Evolutionary conservation across 2,329 filamentous ascomycete species (phyloP), one percentile per base, ranked within the genome.

Genomic region (Cladosporium sp.): DNA sequence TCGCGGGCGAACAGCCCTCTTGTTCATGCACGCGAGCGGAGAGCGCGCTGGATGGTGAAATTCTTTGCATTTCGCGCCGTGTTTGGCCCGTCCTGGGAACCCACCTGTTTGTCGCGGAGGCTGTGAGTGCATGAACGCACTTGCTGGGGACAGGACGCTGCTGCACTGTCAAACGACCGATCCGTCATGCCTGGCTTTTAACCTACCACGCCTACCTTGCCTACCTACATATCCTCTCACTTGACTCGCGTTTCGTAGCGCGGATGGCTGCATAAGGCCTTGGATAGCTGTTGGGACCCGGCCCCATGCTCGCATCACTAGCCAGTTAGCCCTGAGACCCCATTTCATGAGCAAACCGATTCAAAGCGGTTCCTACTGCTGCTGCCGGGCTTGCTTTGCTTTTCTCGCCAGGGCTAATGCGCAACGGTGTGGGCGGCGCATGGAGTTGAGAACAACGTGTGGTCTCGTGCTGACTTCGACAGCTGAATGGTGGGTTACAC

Each of bases 91-190:
- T n/a, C n/a, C n/a, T n/a, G n/a, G n/a, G n/a, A n/a, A 27, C 22
- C 22, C 22, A 27, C 22, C 22, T 27, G 22, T 4, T 27, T 27
- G 42, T 16, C 33, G 43, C 9, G 5, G 22, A 25, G 30, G 30
- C 42, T 45, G 42, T 19, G 42, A 18, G 42, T 38, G 43, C 43
- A 46, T 46, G 43, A 46, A 46, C 43, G 22, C 22, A 27, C 9
- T 27, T 9, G 22, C 22, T 27, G 9, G n/a, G n/a, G n/a, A n/a
- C n/a, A n/a, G n/a, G n/a, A n/a, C n/a, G n/a, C n/a, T n/a, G n/a
- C n/a, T n/a, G n/a, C n/a, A n/a, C n/a, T n/a, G n/a, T n/a, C n/a
- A n/a, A n/a, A n/a, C n/a, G n/a, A n/a, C n/a, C n/a, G n/a, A n/a
- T n/a, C n/a, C n/a, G n/a, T n/a, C n/a, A n/a, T n/a, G n/a, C n/a